Evolutionary conservation across 192 early-diverging fungal genomes (phyloP).

Genomic region (Coemansia pectinata): DNA sequence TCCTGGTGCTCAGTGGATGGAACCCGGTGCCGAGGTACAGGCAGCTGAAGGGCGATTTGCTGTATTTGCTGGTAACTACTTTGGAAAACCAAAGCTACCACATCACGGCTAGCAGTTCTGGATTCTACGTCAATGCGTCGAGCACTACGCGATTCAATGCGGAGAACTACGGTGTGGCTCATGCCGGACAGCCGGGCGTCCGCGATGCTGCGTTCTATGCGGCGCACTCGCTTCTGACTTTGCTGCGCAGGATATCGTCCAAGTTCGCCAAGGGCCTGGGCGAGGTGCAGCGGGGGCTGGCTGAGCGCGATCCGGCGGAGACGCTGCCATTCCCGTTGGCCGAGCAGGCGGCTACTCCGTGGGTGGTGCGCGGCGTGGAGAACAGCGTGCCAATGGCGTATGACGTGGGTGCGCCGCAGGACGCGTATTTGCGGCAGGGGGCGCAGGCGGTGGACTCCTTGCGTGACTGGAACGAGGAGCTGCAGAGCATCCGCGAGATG

Average conservation of each 20-base stretch:
- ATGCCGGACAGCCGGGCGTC: conserved; percentile 32
- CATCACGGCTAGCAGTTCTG: conserved; percentile 79
- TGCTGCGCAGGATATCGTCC: conserved; percentile 68
- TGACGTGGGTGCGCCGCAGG: conserved; percentile 35
- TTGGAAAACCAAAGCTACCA: conserved; percentile 80
- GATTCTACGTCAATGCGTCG: conserved; percentile 88
- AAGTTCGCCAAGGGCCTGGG: conserved; percentile 70
- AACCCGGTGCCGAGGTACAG: conserved; percentile 84
- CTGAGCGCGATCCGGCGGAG: conserved; percentile 68
- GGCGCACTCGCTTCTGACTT: conserved; percentile 67
- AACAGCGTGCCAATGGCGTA: conserved; percentile 29
- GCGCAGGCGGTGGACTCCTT: conserved; percentile 42
- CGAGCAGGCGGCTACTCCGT: conserved; percentile 74
- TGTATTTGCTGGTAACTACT: conserved; percentile 89
- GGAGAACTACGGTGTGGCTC: conserved; percentile 32
- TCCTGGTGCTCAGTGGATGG: conserved; percentile 84
- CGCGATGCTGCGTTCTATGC: conserved; percentile 40
- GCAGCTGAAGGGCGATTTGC: conserved; percentile 77
- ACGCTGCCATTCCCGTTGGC: conserved; percentile 69
- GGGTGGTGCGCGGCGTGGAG: conserved; percentile 66
- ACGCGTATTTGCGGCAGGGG: conserved; percentile 29
- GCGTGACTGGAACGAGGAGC: conserved; percentile 98
- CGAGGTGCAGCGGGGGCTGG: conserved; percentile 63
- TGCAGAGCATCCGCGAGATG: conserved; percentile 85
- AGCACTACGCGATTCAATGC: conserved; percentile 70